These are phyloP conservation scores for Heliocybe sulcata DNA, from an alignment of 1,284 basidiomycete species.

Conservation along the genomic window DNA sequence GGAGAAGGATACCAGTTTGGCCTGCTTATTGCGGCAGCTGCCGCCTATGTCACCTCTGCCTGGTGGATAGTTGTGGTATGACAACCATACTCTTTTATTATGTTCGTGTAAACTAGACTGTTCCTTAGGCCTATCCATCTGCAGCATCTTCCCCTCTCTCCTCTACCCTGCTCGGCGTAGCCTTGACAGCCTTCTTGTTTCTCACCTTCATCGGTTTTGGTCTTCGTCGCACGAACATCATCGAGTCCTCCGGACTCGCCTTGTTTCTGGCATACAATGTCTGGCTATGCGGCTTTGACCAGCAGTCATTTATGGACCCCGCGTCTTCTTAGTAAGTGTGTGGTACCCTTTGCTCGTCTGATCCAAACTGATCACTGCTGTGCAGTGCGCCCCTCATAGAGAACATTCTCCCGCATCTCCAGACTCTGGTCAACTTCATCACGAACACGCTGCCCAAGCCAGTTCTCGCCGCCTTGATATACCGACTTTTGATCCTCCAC, in stretches of 20 bases:
- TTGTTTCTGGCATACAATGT: slow-evolving; percentile 84
- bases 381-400: slow-evolving; percentile 63
- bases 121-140: slow-evolving; percentile 60
- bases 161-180: slow-evolving; percentile 79
- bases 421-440: slow-evolving; percentile 71
- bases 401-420: slow-evolving; percentile 74
- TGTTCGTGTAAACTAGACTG: slow-evolving; percentile 14
- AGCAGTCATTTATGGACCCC: slow-evolving; percentile 58
- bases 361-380: no score
- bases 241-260: slow-evolving; percentile 85
- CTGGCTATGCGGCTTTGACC: slow-evolving; percentile 76
- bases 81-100: slow-evolving; percentile 1
- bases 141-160: slow-evolving; percentile 77
- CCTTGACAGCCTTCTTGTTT: slow-evolving; percentile 69
- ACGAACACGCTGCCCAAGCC: slow-evolving; percentile 80
- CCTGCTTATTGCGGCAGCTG: slow-evolving; percentile 65
- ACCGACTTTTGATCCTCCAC: slow-evolving; percentile 80
- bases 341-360: no score
- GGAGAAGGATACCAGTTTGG: slow-evolving; percentile 71
- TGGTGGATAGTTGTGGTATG: slow-evolving; percentile 75
- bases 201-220: slow-evolving; percentile 88
- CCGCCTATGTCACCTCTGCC: slow-evolving; percentile 68
- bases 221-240: slow-evolving; percentile 83
- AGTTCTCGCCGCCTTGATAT: slow-evolving; percentile 77
- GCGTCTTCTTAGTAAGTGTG: slow-evolving; percentile 74